Evolutionary conservation across 768 basidiomycete genomes (phyloP).

Genomic region (Phanerochaete carnosa): DNA sequence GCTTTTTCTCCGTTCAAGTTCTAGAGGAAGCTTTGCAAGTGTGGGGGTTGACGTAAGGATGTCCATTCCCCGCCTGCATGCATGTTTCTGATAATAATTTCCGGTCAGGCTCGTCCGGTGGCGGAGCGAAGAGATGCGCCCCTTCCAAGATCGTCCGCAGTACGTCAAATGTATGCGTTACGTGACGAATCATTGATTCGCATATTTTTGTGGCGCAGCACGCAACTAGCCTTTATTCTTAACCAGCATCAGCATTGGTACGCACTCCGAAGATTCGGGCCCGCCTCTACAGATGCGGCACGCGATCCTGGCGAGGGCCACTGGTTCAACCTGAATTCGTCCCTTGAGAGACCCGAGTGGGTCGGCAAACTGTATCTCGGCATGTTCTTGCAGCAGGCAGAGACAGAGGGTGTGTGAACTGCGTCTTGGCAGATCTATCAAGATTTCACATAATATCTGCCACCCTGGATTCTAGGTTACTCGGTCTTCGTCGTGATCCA

Average conservation of each 20-base stretch:
- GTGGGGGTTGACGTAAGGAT: slow-evolving; percentile 72
- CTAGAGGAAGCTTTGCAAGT: slow-evolving; percentile 80
- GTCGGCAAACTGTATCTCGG: slow-evolving; percentile 78
- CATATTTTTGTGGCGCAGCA: slow-evolving; percentile 36
- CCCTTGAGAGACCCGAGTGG: slow-evolving; percentile 69
- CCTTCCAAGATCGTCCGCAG: slow-evolving; percentile 77
- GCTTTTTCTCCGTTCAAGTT: slow-evolving; percentile 92
- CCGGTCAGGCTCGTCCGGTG: slow-evolving; percentile 68
- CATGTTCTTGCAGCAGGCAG: slow-evolving; percentile 86
- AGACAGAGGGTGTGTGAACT: slow-evolving; percentile 62
- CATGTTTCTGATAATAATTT: not conserved
- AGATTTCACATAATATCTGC: not conserved
- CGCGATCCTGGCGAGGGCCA: slow-evolving; percentile 53
- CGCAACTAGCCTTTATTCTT: slow-evolving; percentile 83
- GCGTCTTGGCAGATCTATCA: not conserved
- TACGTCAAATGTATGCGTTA: slow-evolving; percentile 25
- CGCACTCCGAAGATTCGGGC: slow-evolving; percentile 78
- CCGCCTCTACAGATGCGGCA: slow-evolving; percentile 34
- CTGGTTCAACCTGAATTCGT: slow-evolving; percentile 92
- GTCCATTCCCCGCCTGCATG: not conserved
- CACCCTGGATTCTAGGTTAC: slow-evolving; percentile 51
- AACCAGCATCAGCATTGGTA: slow-evolving; percentile 90
- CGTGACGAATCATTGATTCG: slow-evolving; percentile 16
- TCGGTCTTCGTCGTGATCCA: slow-evolving; percentile 77
- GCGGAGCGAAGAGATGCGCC: slow-evolving; percentile 79